Evolutionary conservation across 1,284 basidiomycete species (phyloP).

Genomic region (Ceratobasidium sp.): DNA sequence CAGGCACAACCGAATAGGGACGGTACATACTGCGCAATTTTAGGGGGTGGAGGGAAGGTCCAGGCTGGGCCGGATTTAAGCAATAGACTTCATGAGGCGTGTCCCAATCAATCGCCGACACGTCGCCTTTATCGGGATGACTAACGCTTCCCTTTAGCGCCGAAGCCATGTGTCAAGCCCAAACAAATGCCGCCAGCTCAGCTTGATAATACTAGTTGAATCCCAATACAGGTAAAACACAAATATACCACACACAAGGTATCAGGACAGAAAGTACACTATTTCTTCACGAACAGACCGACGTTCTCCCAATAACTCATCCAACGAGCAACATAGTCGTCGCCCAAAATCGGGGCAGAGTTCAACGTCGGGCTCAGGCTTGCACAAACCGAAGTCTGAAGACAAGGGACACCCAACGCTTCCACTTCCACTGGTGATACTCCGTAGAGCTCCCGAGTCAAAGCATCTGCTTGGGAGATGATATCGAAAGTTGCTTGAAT

Average conservation of each 20-base stretch:
- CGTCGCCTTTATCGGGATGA: constrained; percentile 37
- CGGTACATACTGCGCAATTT: constrained; percentile 18
- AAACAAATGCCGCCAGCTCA: constrained; percentile 37
- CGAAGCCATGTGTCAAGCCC: background rate
- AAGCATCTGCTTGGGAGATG: constrained; percentile 13
- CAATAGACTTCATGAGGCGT: constrained; percentile 26
- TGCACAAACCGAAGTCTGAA: constrained; percentile 15
- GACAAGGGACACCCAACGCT: constrained; percentile 25
- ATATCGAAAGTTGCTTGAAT: constrained; percentile 32
- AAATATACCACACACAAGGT: background rate
- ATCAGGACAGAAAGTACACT: background rate
- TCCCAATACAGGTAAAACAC: background rate
- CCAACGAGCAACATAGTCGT: constrained; percentile 23
- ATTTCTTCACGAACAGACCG: constrained; percentile 10
- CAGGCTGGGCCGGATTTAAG: constrained; percentile 14
- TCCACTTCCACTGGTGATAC: background rate
- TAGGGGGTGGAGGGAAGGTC: constrained; percentile 18
- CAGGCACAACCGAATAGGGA: background rate
- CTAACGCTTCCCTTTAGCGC: constrained; percentile 27
- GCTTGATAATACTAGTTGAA: background rate
- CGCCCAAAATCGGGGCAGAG: background rate
- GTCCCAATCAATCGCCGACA: constrained; percentile 43
- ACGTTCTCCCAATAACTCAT: constrained; percentile 20
- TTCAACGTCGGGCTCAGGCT: constrained; percentile 9
- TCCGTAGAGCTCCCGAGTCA: background rate